Base-by-base conservation (phyloP, 768 basidiomycete species). In the Tulasnella sp. region DNA sequence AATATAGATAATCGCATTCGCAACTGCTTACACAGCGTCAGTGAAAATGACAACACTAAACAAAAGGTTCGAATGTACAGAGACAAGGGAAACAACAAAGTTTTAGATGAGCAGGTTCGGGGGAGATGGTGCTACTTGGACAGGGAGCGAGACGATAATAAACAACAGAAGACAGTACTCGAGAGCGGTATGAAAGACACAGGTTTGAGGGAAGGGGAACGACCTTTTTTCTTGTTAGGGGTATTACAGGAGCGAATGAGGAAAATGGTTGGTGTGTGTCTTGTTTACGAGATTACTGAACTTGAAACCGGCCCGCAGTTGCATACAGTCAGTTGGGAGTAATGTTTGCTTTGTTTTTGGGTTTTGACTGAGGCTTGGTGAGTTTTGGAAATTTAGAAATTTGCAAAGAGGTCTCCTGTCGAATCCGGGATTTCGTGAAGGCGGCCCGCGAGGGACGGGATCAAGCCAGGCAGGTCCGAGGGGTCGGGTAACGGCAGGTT, bases 401-500 rank as follows among this genome's bases (percentile, higher is more conserved):
- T 74, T 48, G 78, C 78, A 48, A 79, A 79, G 40, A 79, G 73
- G n/a, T 79, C 78, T 38, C 78, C 78, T 19, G 78, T 79, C 19
- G 68, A 27, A 58, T 79, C 78, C 10, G 71, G 68, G 8, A 79
- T 73, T 58, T 79, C 78, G 48, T 79, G 78, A 27, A 79, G 71
- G 16, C 78, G 78, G 71, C 27, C 27, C 27, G 80, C 76, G 24
- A 77, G 38, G 14, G 77, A 71, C 27, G 82, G 80, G 44, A 79
- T 76, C 52, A 82, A 42, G 27, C 82, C 82, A 34, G 82, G 82
- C 46, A 82, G 77, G 42, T 82, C 82, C 44, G 46, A 36, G 34
- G 82, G 82, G 27, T 82, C 75, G 31, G 83, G 83, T 42, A 81
- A 56, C 3, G 83, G 82, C 52, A 83, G 82, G 39, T 81, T 80